Percentiles rank a stretch among this genome's conserved stretches.
These are phyloP conservation scores for Steccherinum ochraceum DNA, from an alignment of 768 basidiomycete genomes.

Conservation along the genomic window DNA sequence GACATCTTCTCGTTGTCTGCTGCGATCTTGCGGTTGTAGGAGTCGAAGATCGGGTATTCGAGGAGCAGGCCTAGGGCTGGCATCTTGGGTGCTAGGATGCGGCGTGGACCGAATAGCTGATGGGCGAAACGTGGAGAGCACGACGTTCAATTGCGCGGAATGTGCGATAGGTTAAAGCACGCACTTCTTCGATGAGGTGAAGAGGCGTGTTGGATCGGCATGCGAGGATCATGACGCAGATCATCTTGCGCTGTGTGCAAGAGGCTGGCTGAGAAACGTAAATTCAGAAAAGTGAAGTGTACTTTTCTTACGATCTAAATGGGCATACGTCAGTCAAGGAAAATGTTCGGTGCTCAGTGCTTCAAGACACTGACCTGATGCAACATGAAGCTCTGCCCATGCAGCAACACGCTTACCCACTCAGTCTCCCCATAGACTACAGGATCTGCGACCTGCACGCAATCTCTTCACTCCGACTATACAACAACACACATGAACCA, in stretches of 20 bases:
- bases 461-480: not conserved
- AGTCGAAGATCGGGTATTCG: conserved; percentile 78
- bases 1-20: conserved; percentile 45
- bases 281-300: conserved; percentile 8
- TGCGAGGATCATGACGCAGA: conserved; percentile 74
- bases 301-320: conserved; percentile 47
- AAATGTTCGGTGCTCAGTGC: too few relatives aligned
- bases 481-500: not conserved
- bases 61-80: conserved; percentile 90
- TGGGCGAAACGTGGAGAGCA: not conserved
- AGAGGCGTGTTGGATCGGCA: conserved; percentile 72
- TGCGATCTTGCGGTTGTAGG: conserved; percentile 60
- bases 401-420: conserved; percentile 90
- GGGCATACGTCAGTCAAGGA: not conserved
- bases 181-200: conserved; percentile 67
- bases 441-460: conserved; percentile 69
- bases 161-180: too few relatives aligned
- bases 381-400: conserved; percentile 98
- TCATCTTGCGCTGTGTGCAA: conserved; percentile 86
- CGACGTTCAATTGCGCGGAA: too few relatives aligned
- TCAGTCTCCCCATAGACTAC: conserved; percentile 86
- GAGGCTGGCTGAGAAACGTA: conserved; percentile 2
- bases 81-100: conserved; percentile 89
- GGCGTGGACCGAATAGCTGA: conserved; percentile 72
- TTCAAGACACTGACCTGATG: conserved; percentile 74